A percentile compares a stretch with the other conserved stretches of the same genome.
Evolutionary conservation across 441 rosid species (phyloP).

Genomic region (Codiaeum variegatum): DNA sequence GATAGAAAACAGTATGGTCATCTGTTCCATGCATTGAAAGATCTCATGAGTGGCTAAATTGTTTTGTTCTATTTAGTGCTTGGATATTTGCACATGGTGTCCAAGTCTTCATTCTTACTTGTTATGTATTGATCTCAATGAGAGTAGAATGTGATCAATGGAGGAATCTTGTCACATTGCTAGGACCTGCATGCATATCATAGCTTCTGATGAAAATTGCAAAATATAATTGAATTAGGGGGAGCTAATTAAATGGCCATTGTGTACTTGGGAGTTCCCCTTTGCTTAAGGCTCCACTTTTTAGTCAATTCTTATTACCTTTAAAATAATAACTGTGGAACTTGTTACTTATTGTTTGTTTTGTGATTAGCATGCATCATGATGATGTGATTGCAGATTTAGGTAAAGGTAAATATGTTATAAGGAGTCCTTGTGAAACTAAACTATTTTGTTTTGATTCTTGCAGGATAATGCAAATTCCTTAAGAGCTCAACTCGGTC

Average conservation of each 20-base stretch:
- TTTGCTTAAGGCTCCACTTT: neutral
- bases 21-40: neutral
- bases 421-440: conserved; percentile 2
- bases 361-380: conserved; percentile 9
- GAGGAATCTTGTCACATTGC: conserved; percentile 6
- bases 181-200: neutral
- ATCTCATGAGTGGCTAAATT: neutral
- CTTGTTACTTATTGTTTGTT: neutral
- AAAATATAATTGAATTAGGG: neutral
- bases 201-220: neutral
- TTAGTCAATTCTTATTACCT: neutral
- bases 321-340: neutral
- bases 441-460: conserved; percentile 12
- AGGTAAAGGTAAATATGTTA: neutral
- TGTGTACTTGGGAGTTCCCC: neutral
- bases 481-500: conserved; percentile 86
- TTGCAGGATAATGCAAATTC: conserved; percentile 76
- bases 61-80: conserved; percentile 1
- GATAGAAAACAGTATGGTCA: neutral
- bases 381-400: conserved; percentile 4
- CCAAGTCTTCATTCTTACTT: neutral
- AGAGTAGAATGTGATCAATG: conserved; percentile 1
- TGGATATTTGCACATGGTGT: neutral
- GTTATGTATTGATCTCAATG: neutral
- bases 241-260: neutral